A percentile compares a stretch with the other conserved stretches of the same genome.
phyloP scores from a whole-genome alignment of 176 grass and related monocot genomes.

The Cenchrus purpureus region DNA sequence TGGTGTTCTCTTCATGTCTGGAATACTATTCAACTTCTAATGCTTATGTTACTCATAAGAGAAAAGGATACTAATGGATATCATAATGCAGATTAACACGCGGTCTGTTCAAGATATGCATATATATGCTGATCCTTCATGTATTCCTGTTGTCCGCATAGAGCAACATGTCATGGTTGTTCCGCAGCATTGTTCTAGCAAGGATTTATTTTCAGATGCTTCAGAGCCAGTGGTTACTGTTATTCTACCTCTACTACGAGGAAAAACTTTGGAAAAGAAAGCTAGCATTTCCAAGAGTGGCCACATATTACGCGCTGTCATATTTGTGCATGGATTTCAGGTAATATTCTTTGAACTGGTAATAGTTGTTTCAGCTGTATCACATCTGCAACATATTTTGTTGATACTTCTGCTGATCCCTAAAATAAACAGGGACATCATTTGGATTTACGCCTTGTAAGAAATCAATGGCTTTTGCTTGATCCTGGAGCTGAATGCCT shows the following conservation, averaged over 20 bases:
- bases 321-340: constrained; percentile 99
- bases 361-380: neutral
- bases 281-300: constrained; percentile 39
- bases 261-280: constrained; percentile 40
- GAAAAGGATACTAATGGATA: constrained; percentile 22
- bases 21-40: neutral
- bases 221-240: constrained; percentile 42
- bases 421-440: constrained; percentile 72
- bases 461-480: constrained; percentile 88
- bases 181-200: constrained; percentile 64
- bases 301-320: constrained; percentile 63
- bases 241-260: constrained; percentile 39
- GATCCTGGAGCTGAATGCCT: constrained; percentile 93
- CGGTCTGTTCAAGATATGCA: constrained; percentile 85
- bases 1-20: neutral
- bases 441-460: constrained; percentile 83
- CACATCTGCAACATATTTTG: constrained; percentile 13
- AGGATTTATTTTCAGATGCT: constrained; percentile 40
- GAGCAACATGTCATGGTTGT: constrained; percentile 88
- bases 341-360: constrained; percentile 37
- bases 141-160: constrained; percentile 83
- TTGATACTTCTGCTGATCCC: constrained; percentile 14
- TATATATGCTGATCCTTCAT: constrained; percentile 91
- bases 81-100: constrained; percentile 65
- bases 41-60: constrained; percentile 5